A percentile compares a stretch with the other conserved stretches of the same genome.
phyloP scores from a whole-genome alignment of 225 moss, liverwort and hornwort species.

The Asterella californica region DNA sequence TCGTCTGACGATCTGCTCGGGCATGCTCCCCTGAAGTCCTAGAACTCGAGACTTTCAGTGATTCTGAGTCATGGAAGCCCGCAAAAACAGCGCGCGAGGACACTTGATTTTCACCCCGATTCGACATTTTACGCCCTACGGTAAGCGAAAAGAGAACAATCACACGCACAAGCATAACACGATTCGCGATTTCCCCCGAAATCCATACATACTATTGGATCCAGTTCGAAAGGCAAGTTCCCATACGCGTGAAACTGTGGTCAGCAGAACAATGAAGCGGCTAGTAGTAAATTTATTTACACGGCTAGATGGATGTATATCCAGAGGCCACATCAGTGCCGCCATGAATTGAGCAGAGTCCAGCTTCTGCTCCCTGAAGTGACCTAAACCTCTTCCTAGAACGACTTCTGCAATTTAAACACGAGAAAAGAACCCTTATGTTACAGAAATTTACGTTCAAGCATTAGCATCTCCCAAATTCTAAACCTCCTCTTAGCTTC shows the following conservation, averaged over 20 bases:
- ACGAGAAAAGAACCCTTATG: not conserved
- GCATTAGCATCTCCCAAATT: not conserved
- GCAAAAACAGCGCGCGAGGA: too few species aligned
- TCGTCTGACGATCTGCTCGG: too few species aligned
- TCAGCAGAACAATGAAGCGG: not conserved
- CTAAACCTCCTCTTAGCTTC: not conserved
- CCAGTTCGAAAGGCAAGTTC: too few species aligned
- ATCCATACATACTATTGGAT: too few species aligned
- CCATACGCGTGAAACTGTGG: not conserved
- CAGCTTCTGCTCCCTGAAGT: constrained; percentile 19
- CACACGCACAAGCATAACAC: too few species aligned
- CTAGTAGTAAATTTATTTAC: not conserved
- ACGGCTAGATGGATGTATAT: not conserved
- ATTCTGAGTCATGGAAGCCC: too few species aligned
- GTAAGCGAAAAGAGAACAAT: too few species aligned
- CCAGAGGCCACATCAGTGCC: constrained; percentile 4
- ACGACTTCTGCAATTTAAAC: not conserved
- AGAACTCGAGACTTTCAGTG: too few species aligned
- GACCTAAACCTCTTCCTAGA: not conserved
- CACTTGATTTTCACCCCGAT: too few species aligned
- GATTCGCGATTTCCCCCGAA: too few species aligned
- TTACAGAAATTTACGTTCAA: constrained; percentile 13
- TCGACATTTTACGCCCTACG: too few species aligned
- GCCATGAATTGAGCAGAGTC: constrained; percentile 3
- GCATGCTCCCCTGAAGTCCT: too few species aligned